These are phyloP conservation scores for Ilyonectria robusta DNA, from an alignment of 2,329 filamentous ascomycete genomes.

Conservation along the genomic window DNA sequence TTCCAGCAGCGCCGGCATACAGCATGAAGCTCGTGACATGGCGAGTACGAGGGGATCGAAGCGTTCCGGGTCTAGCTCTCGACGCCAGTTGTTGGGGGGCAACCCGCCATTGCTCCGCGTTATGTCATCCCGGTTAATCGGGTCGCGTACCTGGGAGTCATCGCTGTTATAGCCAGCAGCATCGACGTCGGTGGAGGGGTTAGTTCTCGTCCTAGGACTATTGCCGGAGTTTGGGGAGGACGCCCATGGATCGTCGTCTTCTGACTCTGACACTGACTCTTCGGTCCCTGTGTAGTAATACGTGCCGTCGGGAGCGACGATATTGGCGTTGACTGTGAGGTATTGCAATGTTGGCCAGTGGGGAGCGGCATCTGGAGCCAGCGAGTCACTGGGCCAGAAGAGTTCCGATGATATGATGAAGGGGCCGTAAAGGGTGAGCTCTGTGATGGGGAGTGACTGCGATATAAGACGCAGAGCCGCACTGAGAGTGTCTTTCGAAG, in stretches of 20 bases:
- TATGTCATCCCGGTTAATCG: not conserved
- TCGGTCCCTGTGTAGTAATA: not conserved
- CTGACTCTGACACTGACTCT: conserved; percentile 3
- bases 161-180: not conserved
- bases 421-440: not conserved
- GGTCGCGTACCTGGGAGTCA: not conserved
- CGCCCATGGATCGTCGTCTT: not conserved
- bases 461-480: not conserved
- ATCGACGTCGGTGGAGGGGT: not conserved
- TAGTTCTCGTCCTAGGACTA: not conserved
- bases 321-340: not conserved
- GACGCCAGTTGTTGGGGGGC: not conserved
- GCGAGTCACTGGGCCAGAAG: not conserved
- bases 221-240: not conserved
- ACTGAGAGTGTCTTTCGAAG: not conserved
- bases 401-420: not conserved
- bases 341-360: not conserved
- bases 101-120: not conserved
- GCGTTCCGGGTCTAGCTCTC: not conserved
- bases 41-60: not conserved
- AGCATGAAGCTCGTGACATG: conserved; percentile 13
- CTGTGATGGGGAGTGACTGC: not conserved
- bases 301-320: not conserved
- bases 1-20: conserved; percentile 11
- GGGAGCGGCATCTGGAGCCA: not conserved